Percentiles rank a stretch among this genome's conserved stretches.
These are phyloP conservation scores for Bombardia bombarda DNA, from an alignment of 495 filamentous ascomycete species.

Conservation along the genomic window DNA sequence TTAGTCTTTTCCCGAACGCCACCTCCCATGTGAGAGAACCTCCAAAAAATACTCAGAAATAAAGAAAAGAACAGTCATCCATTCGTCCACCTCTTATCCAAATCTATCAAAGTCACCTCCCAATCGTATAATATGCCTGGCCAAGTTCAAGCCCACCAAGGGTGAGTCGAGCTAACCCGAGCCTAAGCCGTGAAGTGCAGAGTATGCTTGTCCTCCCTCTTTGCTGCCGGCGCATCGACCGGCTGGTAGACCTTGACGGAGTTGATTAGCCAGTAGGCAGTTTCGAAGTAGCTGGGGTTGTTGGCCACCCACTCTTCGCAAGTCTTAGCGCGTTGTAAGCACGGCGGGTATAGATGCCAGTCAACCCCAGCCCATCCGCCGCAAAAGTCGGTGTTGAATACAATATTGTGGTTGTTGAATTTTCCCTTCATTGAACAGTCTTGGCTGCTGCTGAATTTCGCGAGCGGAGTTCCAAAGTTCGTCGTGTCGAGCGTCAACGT, in stretches of 20 bases:
- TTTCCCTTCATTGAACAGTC: constrained; percentile 56
- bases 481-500: constrained; percentile 49
- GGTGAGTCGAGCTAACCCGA: too few relatives aligned
- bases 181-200: background rate
- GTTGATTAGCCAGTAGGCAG: constrained; percentile 69
- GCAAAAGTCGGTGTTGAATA: constrained; percentile 82
- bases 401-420: constrained; percentile 66
- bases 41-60: too few relatives aligned
- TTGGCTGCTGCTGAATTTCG: constrained; percentile 47
- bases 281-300: constrained; percentile 50
- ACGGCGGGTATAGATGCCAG: constrained; percentile 33
- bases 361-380: constrained; percentile 79
- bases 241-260: constrained; percentile 56
- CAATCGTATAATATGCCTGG: too few relatives aligned
- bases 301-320: constrained; percentile 60
- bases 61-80: too few relatives aligned
- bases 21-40: too few relatives aligned
- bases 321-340: constrained; percentile 35
- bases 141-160: too few relatives aligned
- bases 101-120: too few relatives aligned
- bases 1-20: too few relatives aligned
- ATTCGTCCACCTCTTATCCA: too few relatives aligned
- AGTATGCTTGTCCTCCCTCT: background rate
- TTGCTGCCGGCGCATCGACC: background rate
- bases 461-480: constrained; percentile 60